Evolutionary conservation across 108 stramenopile species (phyloP), one percentile per base, ranked within the genome.

Genomic region (Parietichytrium sp.): DNA sequence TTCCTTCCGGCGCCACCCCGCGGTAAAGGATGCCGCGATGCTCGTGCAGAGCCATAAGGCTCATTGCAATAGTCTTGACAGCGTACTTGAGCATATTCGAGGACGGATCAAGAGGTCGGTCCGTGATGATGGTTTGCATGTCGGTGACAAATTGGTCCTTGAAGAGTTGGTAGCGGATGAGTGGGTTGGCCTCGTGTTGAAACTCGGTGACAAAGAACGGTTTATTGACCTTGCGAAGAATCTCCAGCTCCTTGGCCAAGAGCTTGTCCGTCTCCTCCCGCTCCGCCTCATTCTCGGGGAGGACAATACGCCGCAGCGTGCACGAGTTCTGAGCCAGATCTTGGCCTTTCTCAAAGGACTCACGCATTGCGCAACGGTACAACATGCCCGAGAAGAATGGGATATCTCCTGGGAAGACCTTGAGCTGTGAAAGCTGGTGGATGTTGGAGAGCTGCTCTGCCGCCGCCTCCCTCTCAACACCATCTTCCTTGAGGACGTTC

Each of bases 31-130:
- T 72, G 6, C 61, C 61, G 13, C 61, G 61, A 3, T 72, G 61
- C 61, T 72, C 38, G 13, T 72, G 61, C 33, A 72, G 61, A n/a
- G 36, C 38, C 61, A 72, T 6, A 45, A 72, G 61, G 20, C 61
- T 42, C 29, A 38, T 38, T 33, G 6, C 61, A 72, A 72, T 72
- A 42, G 38, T 72, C 33, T 38, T 31, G 29, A 72, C 20, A n/a
- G 61, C 10, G 20, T 45, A 72, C 1, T 45, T 72, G 33, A 72
- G 61, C 61, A 27, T 27, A 0, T 8, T 6, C 12, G 61, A 72
- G 10, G 61, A 10, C 6, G 61, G 45, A 20, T 72, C 61, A 16
- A 72, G 42, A 12, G 61, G 42, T 25, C 61, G 33, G 38, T 16
- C 33, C 13, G 61, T 12, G 10, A 72, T n/a, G 8, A 72, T n/a